phyloP scores from a whole-genome alignment of 176 grass and related monocot genomes.

The Avena eriantha region DNA sequence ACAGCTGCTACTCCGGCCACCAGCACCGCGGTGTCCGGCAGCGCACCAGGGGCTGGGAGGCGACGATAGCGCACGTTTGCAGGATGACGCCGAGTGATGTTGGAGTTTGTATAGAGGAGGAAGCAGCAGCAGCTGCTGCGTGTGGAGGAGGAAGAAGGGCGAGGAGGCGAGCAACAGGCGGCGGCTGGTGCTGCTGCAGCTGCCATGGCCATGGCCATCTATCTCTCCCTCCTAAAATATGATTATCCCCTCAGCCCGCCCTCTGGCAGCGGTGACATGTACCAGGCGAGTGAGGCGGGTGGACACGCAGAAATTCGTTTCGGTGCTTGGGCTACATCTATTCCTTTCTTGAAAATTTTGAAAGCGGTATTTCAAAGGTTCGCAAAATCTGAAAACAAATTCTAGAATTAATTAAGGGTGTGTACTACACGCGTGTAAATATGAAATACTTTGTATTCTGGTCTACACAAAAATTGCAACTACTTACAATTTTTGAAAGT shows the following conservation, averaged over 20 bases:
- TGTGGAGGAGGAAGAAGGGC: neutral
- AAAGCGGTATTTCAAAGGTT: too few species aligned
- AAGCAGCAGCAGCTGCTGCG: neutral
- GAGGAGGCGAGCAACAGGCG: neutral
- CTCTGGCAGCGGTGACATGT: neutral
- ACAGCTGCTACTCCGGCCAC: slow-evolving; percentile 16
- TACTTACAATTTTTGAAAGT: too few species aligned
- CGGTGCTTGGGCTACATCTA: too few species aligned
- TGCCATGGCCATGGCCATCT: slow-evolving; percentile 14
- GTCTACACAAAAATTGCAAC: too few species aligned
- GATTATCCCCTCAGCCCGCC: neutral
- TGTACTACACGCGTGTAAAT: too few species aligned
- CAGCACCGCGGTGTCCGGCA: slow-evolving; percentile 28
- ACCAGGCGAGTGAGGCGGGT: neutral
- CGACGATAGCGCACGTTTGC: neutral
- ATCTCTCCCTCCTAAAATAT: neutral
- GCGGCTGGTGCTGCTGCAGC: neutral
- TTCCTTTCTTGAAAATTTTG: too few species aligned
- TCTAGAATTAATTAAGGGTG: too few species aligned
- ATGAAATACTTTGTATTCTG: too few species aligned
- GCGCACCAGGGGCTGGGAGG: neutral
- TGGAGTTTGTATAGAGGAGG: neutral
- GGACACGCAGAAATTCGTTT: too few species aligned
- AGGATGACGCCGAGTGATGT: neutral
- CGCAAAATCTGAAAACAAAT: too few species aligned